These are phyloP conservation scores for Annulohypoxylon bovei DNA, from an alignment of 495 filamentous ascomycete genomes.

Conservation along the genomic window DNA sequence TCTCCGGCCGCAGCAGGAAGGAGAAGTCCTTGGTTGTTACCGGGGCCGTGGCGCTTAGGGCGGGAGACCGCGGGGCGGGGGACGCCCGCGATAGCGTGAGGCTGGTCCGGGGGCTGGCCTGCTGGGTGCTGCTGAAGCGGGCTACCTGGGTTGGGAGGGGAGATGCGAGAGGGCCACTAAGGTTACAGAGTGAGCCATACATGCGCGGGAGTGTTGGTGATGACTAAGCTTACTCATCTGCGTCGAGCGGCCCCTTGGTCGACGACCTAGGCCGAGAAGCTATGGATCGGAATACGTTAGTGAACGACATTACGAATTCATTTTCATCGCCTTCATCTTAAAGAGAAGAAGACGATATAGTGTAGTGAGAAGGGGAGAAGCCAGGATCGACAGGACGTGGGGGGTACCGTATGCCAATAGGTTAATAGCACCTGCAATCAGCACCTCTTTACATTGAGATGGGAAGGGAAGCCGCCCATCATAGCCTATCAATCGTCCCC, in stretches of 20 bases:
- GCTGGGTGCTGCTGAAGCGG: slow-evolving; percentile 31
- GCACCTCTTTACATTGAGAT: slow-evolving; percentile 9
- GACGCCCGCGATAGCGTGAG: slow-evolving; percentile 15
- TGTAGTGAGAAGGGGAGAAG: not conserved
- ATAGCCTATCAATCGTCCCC: slow-evolving; percentile 7
- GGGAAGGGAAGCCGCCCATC: not conserved
- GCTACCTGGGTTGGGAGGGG: slow-evolving; percentile 38
- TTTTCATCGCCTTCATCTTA: not conserved
- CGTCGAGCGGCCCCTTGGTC: slow-evolving; percentile 67
- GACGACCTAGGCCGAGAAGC: slow-evolving; percentile 60
- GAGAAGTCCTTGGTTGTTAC: slow-evolving; percentile 73
- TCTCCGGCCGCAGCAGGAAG: slow-evolving; percentile 78
- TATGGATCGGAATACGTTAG: slow-evolving; percentile 45
- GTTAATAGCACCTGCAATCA: slow-evolving; percentile 10
- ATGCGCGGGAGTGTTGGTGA: slow-evolving; percentile 18
- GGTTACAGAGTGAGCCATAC: slow-evolving; percentile 6
- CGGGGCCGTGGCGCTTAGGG: slow-evolving; percentile 29
- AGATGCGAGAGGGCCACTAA: slow-evolving; percentile 42
- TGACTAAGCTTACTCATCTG: slow-evolving; percentile 58
- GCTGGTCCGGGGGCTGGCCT: slow-evolving; percentile 38
- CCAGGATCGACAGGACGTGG: slow-evolving; percentile 12
- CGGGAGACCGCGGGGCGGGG: slow-evolving; percentile 16
- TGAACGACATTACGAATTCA: slow-evolving; percentile 31
- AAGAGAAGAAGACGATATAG: not conserved
- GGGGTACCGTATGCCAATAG: slow-evolving; percentile 16